These are phyloP conservation scores for Imleria badia DNA, from an alignment of 768 basidiomycete species.

Conservation along the genomic window DNA sequence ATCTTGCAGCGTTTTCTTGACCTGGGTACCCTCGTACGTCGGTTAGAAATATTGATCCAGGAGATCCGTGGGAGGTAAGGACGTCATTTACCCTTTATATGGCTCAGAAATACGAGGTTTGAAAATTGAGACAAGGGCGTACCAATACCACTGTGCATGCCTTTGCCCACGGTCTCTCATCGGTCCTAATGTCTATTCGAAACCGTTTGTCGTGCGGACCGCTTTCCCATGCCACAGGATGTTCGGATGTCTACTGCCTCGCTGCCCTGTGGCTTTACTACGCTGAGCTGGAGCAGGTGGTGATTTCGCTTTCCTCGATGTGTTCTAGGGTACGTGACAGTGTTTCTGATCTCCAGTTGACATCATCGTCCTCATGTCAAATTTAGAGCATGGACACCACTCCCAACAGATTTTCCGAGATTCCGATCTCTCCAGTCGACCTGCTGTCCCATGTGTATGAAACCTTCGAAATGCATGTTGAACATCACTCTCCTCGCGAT, in stretches of 20 bases:
- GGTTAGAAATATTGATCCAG: slow-evolving; percentile 57
- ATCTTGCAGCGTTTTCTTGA: slow-evolving; percentile 59
- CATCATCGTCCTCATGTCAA: slow-evolving; percentile 5
- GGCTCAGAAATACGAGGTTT: slow-evolving; percentile 4
- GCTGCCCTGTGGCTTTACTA: slow-evolving; percentile 52
- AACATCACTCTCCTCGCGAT: slow-evolving; percentile 46
- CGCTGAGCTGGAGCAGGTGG: slow-evolving; percentile 45
- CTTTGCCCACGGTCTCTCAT: slow-evolving; percentile 63
- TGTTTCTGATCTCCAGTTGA: neutral
- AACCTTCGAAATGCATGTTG: slow-evolving; percentile 52
- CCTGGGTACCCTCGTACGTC: slow-evolving; percentile 66
- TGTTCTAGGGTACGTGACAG: slow-evolving; percentile 54
- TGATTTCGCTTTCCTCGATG: slow-evolving; percentile 53
- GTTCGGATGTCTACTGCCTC: slow-evolving; percentile 27
- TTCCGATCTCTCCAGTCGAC: slow-evolving; percentile 45
- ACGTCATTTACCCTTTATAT: neutral
- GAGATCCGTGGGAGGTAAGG: slow-evolving; percentile 50
- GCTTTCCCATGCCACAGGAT: slow-evolving; percentile 30
- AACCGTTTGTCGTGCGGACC: slow-evolving; percentile 42
- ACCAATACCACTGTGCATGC: slow-evolving; percentile 61
- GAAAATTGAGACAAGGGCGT: slow-evolving; percentile 38
- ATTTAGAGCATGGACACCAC: slow-evolving; percentile 28
- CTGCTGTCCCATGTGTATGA: slow-evolving; percentile 64
- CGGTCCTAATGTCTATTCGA: slow-evolving; percentile 52
- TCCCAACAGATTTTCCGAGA: slow-evolving; percentile 41